phyloP scores from a whole-genome alignment of 805 yeast genomes.

The Lipomyces yamanashiensis region DNA sequence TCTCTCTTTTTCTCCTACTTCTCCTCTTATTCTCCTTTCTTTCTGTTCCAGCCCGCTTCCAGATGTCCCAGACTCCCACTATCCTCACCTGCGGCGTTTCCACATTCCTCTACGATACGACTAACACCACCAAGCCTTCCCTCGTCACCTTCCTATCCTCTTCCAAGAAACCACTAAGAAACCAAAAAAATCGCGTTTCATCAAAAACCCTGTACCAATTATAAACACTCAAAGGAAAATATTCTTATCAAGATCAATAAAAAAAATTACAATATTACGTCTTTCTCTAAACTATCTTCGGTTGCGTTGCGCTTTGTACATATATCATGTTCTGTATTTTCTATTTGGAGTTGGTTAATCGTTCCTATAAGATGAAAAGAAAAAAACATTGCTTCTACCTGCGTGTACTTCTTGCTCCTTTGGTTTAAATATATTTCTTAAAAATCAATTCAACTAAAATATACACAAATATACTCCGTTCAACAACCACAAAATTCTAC shows the following conservation, averaged over 20 bases:
- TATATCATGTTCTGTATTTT: too few species aligned
- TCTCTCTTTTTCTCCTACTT: not conserved
- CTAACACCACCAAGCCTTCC: not conserved
- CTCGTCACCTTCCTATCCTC: not conserved
- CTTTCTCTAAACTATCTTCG: too few species aligned
- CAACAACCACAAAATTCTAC: not conserved
- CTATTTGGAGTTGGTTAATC: not conserved
- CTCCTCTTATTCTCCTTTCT: not conserved
- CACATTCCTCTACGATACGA: not conserved
- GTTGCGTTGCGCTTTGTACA: too few species aligned
- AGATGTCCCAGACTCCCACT: not conserved
- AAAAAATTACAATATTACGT: too few species aligned
- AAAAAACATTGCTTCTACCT: not conserved
- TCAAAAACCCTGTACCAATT: too few species aligned
- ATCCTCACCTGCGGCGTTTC: slow-evolving; percentile 1
- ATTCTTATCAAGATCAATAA: too few species aligned
- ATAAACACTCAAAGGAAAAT: too few species aligned
- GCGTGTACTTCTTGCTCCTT: not conserved
- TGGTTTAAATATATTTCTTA: not conserved
- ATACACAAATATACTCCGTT: not conserved
- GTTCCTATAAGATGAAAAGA: not conserved
- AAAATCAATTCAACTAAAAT: not conserved
- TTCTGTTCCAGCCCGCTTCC: not conserved
- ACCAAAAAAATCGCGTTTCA: too few species aligned
- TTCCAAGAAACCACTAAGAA: not conserved